These are phyloP conservation scores for Myrica gale DNA, from an alignment of 306 rosid genomes.

Conservation along the genomic window DNA sequence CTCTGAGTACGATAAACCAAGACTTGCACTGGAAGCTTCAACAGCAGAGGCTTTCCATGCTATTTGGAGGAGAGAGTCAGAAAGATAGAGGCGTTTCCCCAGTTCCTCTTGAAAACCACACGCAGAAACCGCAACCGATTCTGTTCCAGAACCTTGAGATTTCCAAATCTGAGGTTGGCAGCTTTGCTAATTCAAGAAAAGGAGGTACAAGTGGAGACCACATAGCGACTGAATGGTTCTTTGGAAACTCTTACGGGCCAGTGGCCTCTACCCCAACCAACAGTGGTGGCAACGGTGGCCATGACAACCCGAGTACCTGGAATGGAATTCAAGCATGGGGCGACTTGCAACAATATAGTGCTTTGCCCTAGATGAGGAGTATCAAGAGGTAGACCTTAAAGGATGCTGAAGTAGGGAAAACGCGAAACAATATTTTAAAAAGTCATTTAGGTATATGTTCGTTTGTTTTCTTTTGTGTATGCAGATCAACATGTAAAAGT, in stretches of 20 bases:
- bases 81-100: constrained; percentile 27
- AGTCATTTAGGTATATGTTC: constrained; percentile 43
- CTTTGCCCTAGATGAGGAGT: constrained; percentile 64
- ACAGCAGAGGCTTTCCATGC: constrained; percentile 74
- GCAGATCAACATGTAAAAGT: constrained; percentile 41
- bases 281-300: constrained; percentile 34
- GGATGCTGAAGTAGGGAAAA: constrained; percentile 30
- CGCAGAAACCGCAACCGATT: constrained; percentile 52
- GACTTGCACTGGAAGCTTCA: constrained; percentile 96
- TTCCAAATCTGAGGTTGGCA: constrained; percentile 30
- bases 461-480: constrained; percentile 21
- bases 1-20: constrained; percentile 85
- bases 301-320: constrained; percentile 48
- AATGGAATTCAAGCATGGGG: constrained; percentile 61
- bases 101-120: constrained; percentile 36
- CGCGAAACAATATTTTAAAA: constrained; percentile 19
- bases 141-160: constrained; percentile 60
- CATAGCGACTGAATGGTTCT: constrained; percentile 75
- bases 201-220: constrained; percentile 40
- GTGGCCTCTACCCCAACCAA: constrained; percentile 53
- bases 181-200: constrained; percentile 37
- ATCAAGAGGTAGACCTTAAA: constrained; percentile 26
- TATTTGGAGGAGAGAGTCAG: constrained; percentile 47
- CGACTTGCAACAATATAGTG: constrained; percentile 69
- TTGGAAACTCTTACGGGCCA: constrained; percentile 61